These are phyloP conservation scores for Amauroascus verrucosus DNA, from an alignment of 2,329 filamentous ascomycete genomes.

Conservation along the genomic window DNA sequence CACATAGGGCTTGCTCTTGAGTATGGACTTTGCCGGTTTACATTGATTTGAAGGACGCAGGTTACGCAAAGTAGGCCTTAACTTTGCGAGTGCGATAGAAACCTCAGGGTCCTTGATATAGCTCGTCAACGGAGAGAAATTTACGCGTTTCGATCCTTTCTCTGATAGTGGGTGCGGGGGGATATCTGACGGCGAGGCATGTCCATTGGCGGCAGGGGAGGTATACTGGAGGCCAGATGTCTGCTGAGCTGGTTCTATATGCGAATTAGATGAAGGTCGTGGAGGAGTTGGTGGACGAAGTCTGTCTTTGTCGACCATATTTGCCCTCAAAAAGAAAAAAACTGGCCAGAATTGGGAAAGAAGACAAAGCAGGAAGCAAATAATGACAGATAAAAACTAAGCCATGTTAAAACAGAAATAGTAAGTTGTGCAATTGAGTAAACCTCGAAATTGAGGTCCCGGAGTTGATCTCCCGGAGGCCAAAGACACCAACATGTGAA, in stretches of 20 bases:
- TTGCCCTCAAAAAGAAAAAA: constrained; percentile 13
- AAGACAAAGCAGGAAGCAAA: background rate
- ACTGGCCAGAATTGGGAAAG: background rate
- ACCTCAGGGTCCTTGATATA: constrained; percentile 41
- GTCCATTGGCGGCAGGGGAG: constrained; percentile 16
- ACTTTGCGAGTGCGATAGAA: constrained; percentile 22
- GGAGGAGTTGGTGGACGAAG: constrained; percentile 49
- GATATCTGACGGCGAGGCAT: constrained; percentile 45
- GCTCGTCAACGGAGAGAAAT: constrained; percentile 50
- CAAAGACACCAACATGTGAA: background rate
- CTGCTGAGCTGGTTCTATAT: constrained; percentile 17
- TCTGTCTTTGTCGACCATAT: constrained; percentile 38
- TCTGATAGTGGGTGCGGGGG: constrained; percentile 27
- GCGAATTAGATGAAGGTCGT: constrained; percentile 25
- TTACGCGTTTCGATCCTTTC: constrained; percentile 48
- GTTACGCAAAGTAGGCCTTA: constrained; percentile 38
- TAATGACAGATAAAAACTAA: background rate
- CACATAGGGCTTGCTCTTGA: constrained; percentile 55
- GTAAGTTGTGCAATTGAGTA: background rate
- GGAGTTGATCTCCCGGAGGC: background rate
- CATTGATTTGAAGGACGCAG: constrained; percentile 43
- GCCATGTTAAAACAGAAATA: background rate
- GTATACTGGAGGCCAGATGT: background rate
- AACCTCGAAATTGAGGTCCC: background rate
- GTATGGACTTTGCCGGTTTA: constrained; percentile 60